Evolutionary conservation across 768 basidiomycete genomes (phyloP), one percentile per base, ranked within the genome.

Genomic region (Pleurotus djamor): DNA sequence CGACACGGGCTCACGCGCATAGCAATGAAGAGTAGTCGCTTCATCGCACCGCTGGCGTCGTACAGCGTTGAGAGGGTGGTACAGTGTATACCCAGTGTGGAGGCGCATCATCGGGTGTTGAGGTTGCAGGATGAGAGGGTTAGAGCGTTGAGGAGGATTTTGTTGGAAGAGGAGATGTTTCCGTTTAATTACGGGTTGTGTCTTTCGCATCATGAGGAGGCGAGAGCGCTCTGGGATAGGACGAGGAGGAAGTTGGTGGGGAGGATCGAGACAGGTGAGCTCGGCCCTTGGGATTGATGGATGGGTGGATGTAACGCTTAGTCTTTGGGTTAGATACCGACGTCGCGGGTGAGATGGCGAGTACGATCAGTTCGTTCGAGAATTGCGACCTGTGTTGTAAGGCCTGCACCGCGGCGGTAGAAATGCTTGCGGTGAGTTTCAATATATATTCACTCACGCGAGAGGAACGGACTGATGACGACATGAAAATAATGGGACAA

Each of bases 131-230:
- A 78, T 56, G 71, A 79, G 59, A 82, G 89, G 52, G 77, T 84
- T 36, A 77, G 79, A 66, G 73, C 75, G 28, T 68, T 91, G 50
- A 79, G 80, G 48, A 75, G 78, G 32, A 71, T 85, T 5, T 67
- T 89, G 14, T 66, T 84, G 41, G 76, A 72, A 17, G 87, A 89
- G 65, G 82, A 85, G 36, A 76, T 91, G 48, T 91, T 91, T 65
- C 89, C 89, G 16, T 84, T 87, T 69, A 86, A 87, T 17, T 91
- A 90, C 59, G 87, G 89, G 3, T 71, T 72, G 60, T 91, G 89
- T 68, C 45, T 72, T n/a, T 67, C 70, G 43, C 88, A 90, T 69
- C 71, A 69, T 50, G 74, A 75, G 32, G 67, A 73, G 43, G 80
- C 84, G 1, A 69, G 63, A 44, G 68, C 70, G 4, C 66, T 71